A percentile compares a stretch with the other conserved stretches of the same genome.
phyloP scores from a whole-genome alignment of 176 grass and related monocot genomes.

The Oryza longistaminata region DNA sequence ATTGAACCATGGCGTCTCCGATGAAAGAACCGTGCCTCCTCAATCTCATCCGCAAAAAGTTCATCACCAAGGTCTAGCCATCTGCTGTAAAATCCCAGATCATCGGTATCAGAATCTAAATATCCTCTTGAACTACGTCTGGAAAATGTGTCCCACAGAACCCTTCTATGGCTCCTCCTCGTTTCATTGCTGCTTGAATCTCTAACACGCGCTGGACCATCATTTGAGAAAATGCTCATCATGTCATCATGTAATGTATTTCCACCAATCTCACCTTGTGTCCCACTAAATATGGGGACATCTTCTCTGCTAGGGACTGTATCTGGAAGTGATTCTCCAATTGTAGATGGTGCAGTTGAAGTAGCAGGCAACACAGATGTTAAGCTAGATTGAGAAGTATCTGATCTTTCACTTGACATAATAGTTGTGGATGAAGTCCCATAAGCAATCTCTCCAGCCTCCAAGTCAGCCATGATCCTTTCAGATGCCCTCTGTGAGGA shows the following conservation, averaged over 20 bases:
- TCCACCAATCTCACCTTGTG: constrained; percentile 50
- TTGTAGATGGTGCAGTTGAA: constrained; percentile 39
- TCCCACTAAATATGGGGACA: constrained; percentile 34
- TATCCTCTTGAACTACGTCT: constrained; percentile 67
- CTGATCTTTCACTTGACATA: constrained; percentile 54
- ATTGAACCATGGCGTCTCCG: constrained; percentile 67
- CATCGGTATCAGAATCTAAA: constrained; percentile 59
- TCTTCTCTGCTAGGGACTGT: constrained; percentile 42
- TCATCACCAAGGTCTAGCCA: constrained; percentile 79
- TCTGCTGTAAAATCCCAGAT: constrained; percentile 69
- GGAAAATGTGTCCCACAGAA: constrained; percentile 86
- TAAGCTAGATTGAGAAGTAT: constrained; percentile 49
- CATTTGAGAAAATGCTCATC: constrained; percentile 61
- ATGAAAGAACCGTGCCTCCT: constrained; percentile 66
- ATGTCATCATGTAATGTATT: constrained; percentile 77
- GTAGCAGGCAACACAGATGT: constrained; percentile 41
- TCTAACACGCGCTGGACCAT: constrained; percentile 26
- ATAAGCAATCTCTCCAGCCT: constrained; percentile 40
- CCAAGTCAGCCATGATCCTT: constrained; percentile 41
- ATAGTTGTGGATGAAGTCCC: constrained; percentile 33
- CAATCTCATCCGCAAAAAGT: constrained; percentile 60
- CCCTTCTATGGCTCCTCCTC: constrained; percentile 72
- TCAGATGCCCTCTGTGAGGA: constrained; percentile 39
- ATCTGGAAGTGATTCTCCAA: constrained; percentile 45
- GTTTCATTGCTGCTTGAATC: constrained; percentile 46